A percentile compares a stretch with the other conserved stretches of the same genome.
phyloP scores from a whole-genome alignment of 805 yeast species.

The Ogataea sp. region DNA sequence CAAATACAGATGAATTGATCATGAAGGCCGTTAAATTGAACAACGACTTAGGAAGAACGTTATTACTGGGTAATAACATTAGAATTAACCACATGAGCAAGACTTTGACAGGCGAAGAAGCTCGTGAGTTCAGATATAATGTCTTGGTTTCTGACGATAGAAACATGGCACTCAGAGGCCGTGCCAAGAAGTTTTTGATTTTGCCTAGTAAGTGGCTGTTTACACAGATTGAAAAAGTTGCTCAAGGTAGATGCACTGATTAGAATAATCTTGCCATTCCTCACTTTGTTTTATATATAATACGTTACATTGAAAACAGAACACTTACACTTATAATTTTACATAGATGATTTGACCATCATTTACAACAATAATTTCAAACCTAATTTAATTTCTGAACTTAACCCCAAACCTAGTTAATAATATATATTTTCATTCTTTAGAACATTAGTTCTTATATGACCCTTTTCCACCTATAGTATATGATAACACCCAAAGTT shows the following conservation, averaged over 20 bases:
- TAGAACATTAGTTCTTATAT: too few species aligned
- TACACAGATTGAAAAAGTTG: constrained; percentile 36
- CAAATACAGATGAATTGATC: constrained; percentile 64
- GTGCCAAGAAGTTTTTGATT: constrained; percentile 44
- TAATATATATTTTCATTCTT: too few species aligned
- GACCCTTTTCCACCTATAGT: background rate
- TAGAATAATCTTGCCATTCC: too few species aligned
- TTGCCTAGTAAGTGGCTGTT: constrained; percentile 58
- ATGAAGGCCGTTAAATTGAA: constrained; percentile 37
- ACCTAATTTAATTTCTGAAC: too few species aligned
- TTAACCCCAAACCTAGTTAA: too few species aligned
- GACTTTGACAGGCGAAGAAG: constrained; percentile 24
- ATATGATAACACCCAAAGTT: background rate
- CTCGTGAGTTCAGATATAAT: constrained; percentile 44
- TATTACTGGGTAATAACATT: constrained; percentile 18
- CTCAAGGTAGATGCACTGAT: constrained; percentile 46
- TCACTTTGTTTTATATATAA: too few species aligned
- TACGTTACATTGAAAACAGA: too few species aligned
- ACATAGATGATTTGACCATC: too few species aligned
- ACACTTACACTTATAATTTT: too few species aligned
- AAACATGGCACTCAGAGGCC: constrained; percentile 61
- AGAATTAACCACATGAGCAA: constrained; percentile 16
- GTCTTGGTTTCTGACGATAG: constrained; percentile 67
- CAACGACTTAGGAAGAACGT: constrained; percentile 22
- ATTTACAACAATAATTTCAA: too few species aligned